Percentiles rank a stretch among this genome's conserved stretches.
Conservation (phyloP, 805 yeast species). For the Candida schatavii region DNA sequence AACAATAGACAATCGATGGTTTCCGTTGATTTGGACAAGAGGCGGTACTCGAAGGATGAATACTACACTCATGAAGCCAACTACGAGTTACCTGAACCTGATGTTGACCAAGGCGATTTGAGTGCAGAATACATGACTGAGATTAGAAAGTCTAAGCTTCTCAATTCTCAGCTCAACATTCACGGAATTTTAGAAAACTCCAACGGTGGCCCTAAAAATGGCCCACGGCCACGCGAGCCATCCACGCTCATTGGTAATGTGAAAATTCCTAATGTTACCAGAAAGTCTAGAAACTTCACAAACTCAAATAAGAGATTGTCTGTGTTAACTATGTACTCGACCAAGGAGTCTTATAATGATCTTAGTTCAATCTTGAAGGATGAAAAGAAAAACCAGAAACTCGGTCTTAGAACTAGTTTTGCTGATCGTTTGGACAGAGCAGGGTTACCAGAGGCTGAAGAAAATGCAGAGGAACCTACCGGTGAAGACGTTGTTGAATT, state of each 20-base stretch:
- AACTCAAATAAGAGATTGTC: constrained; percentile 65
- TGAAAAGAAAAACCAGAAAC: constrained; percentile 11
- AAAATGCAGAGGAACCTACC: constrained; percentile 29
- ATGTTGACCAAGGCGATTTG: constrained; percentile 31
- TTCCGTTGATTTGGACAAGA: constrained; percentile 21
- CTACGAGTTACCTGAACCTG: constrained; percentile 38
- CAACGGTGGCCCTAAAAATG: constrained; percentile 14
- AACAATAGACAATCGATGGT: constrained; percentile 34
- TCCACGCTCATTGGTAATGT: constrained; percentile 57
- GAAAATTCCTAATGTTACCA: constrained; percentile 66
- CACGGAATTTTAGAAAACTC: constrained; percentile 10
- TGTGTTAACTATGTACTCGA: constrained; percentile 69
- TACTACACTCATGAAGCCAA: constrained; percentile 14
- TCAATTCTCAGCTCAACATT: constrained; percentile 40
- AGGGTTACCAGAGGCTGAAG: constrained; percentile 24
- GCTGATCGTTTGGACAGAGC: constrained; percentile 41
- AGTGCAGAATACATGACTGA: constrained; percentile 45
- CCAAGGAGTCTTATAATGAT: constrained; percentile 62
- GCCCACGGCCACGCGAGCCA: constrained; percentile 29
- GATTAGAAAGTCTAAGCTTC: constrained; percentile 41
- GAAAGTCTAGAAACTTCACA: constrained; percentile 62
- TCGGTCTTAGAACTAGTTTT: constrained; percentile 37
- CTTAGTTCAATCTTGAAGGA: constrained; percentile 40
- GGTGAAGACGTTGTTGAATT: constrained; percentile 40
- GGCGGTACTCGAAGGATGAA: constrained; percentile 19